Conservation (phyloP, 495 filamentous ascomycete species). For the Penicillium lagena region DNA sequence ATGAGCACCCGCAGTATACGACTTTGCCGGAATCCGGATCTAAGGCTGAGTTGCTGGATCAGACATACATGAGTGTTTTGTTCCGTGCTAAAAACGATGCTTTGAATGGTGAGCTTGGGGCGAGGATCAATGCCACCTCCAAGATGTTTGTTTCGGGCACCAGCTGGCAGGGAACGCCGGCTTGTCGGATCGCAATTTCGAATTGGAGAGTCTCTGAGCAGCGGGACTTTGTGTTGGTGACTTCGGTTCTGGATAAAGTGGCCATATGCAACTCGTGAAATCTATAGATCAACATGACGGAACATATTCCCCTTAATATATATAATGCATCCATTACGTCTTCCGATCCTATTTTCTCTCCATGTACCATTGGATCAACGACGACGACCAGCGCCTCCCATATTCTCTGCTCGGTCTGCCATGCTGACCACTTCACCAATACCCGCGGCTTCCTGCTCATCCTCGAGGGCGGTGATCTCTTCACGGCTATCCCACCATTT, state of each 20-base stretch:
- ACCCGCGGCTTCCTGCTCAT: constrained; percentile 92
- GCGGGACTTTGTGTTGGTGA: constrained; percentile 30
- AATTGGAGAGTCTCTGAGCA: constrained; percentile 61
- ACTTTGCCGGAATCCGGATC: constrained; percentile 47
- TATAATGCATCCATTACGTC: no score
- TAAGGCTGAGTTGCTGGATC: constrained; percentile 31
- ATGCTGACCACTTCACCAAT: constrained; percentile 93
- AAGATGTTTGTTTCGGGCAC: constrained; percentile 82
- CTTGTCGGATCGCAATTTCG: constrained; percentile 72
- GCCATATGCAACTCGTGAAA: no score
- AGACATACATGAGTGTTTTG: constrained; percentile 70
- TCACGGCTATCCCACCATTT: constrained; percentile 99
- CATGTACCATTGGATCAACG: constrained; percentile 29
- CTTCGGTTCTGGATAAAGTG: constrained; percentile 27
- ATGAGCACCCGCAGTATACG: constrained; percentile 53
- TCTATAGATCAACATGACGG: no score
- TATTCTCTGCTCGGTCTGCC: constrained; percentile 56
- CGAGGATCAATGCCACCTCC: constrained; percentile 65
- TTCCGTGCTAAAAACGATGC: constrained; percentile 66
- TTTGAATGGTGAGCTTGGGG: constrained; percentile 59
- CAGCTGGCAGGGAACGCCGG: constrained; percentile 63
- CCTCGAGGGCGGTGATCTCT: constrained; percentile 86
- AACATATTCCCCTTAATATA: no score
- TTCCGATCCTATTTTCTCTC: neutral
- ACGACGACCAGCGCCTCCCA: constrained; percentile 52